Base-by-base conservation (phyloP, 179 eudicot genomes). In the Amaranthus tricolor region DNA sequence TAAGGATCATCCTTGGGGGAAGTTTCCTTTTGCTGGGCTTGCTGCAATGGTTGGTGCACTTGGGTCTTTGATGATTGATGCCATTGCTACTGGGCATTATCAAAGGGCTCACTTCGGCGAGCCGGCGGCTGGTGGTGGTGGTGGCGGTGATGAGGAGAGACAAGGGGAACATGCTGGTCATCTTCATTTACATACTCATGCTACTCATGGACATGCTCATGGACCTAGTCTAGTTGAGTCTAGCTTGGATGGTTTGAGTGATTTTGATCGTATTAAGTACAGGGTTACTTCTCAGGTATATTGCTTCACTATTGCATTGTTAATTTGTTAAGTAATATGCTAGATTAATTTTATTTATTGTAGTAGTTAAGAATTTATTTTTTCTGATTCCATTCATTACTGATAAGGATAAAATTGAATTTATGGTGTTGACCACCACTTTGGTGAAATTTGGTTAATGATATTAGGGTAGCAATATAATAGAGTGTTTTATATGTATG, bases 251-350 rank as follows among this genome's bases (percentile, higher is more conserved):
- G 84, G 78, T 40, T 48, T 77, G 15, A 70, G 6, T 62, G 81
- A 74, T 10, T 64, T 81, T 47, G 86, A 87, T 54, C 89, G 85
- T 13, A 66, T 86, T 47, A 76, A 84, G 57, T 82, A 69, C 49
- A 83, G 76, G 54, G 62, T 88, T 56, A 80, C 85, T 62, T 86
- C 89, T 0, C 91, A 88, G 82, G 91, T 88, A 76, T 65, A 49
- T 17, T 20, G 4, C 20, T 66, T 50, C n/a, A 66, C 57, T 16
- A 0, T 66, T 60, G 9, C 16, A 69, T 52, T 50, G 48, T 31
- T 17, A 11, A 59, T 12, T 15, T 14, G 62, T 19, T 12, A 59
- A 2, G 9, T 12, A 7, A 31, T 31, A 31, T 31, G 40, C 40
- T 31, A 1, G 40, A 31, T 31, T 31, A 31, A 31, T 31, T 31